Base-by-base conservation (phyloP, 352 stramenopile species). In the Plasmopara halstedii region DNA sequence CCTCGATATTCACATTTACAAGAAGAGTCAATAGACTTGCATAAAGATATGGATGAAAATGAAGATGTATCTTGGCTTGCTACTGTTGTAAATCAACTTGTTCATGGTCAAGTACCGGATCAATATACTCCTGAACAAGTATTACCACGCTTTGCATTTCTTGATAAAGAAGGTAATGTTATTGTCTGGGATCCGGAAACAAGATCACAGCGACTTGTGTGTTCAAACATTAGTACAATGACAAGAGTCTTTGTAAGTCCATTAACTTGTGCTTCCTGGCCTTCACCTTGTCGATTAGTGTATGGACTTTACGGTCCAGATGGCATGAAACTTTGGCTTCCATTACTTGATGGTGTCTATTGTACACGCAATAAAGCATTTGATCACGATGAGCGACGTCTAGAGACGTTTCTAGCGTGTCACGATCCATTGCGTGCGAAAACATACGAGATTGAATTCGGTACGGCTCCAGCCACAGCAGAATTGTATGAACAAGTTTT, bases 351-450 rank as follows among this genome's bases (percentile, higher is more conserved):
- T 35, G 76, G 78, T n/a, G 74, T 92, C 6, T 83, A 85, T 48
- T 51, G 84, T 46, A 55, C 59, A 0, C 70, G 81, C 26, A 73
- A 67, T 0, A 70, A 73, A 20, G 64, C 73, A 0, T 85, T 88
- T 44, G 71, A 83, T 40, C 49, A 70, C 1, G 76, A 88, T 33
- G 41, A 42, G 1, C 49, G 46, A 3, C 53, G 61, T 0, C 46
- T 90, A 1, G 56, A 85, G 39, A 87, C 70, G 1, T 93, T 93
- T 41, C 45, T 93, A 18, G 64, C 69, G 17, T 87, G 71, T 25
- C 76, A 93, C 33, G 82, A 93, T 29, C 82, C 82, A n/a, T 47
- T 86, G 40, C 73, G 81, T n/a, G 72, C 74, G 1, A 85, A 87
- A 45, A 87, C 77, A 11, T 85, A 85, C 50, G 78, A 85, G 46